These are phyloP conservation scores for Cadophora sp. DNA, from an alignment of 2,329 filamentous ascomycete species.

Conservation along the genomic window DNA sequence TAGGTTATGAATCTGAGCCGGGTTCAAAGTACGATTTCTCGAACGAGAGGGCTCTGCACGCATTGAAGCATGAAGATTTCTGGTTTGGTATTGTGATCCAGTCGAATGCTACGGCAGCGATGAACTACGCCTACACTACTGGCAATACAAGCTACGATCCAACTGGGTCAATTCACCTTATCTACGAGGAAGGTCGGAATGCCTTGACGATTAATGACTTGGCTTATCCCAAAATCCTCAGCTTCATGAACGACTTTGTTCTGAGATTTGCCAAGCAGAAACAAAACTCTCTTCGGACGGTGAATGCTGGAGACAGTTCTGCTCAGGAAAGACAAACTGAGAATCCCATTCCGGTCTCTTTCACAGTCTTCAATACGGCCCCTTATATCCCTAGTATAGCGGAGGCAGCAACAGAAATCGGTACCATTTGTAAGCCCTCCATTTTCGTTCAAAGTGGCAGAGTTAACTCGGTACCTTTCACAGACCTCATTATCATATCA, in stretches of 20 bases:
- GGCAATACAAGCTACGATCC: slow-evolving; percentile 30
- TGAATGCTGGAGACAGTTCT: slow-evolving; percentile 18
- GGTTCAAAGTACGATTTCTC: slow-evolving; percentile 25
- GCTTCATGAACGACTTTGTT: slow-evolving; percentile 30
- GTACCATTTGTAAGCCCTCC: slow-evolving; percentile 32
- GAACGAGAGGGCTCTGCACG: slow-evolving; percentile 20
- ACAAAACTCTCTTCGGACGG: slow-evolving; percentile 23
- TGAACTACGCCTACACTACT: slow-evolving; percentile 31
- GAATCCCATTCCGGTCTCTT: slow-evolving; percentile 26
- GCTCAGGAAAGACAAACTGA: slow-evolving; percentile 29
- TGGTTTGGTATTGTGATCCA: slow-evolving; percentile 33
- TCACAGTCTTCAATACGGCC: slow-evolving; percentile 28
- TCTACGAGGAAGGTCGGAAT: slow-evolving; percentile 34
- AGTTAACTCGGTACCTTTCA: neutral
- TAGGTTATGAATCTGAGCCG: slow-evolving; percentile 29
- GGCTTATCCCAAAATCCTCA: slow-evolving; percentile 25
- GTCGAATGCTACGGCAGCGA: slow-evolving; percentile 32
- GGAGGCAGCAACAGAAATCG: slow-evolving; percentile 35
- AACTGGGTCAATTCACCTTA: slow-evolving; percentile 25
- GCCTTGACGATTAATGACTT: slow-evolving; percentile 28
- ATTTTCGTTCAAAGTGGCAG: neutral
- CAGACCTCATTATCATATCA: slow-evolving; percentile 35
- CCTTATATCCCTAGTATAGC: slow-evolving; percentile 30
- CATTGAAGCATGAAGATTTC: slow-evolving; percentile 31
- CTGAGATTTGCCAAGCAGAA: slow-evolving; percentile 31